Evolutionary conservation across 2,329 filamentous ascomycete genomes (phyloP), one percentile per base, ranked within the genome.

Genomic region (Clonostachys chloroleuca): DNA sequence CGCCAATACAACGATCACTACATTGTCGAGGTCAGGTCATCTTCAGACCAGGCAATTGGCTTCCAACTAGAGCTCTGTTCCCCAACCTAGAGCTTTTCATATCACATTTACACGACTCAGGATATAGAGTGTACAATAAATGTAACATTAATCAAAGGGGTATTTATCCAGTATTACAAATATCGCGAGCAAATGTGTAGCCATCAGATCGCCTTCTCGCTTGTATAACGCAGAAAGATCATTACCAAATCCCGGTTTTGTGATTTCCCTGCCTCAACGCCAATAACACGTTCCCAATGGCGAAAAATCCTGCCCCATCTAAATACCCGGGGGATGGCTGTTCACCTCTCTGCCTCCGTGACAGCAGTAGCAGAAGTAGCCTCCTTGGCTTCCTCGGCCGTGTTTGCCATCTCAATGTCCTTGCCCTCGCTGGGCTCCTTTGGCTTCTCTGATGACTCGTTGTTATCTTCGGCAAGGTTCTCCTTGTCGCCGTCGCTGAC

Each of bases 401-500:
- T 50, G 7, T 64, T 60, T 41, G 49, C 51, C 65, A 65, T 65
- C n/a, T 62, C 59, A 7, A 63, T 58, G 34, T 67, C 64, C 49
- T 60, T 58, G 12, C 44, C 40, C 12, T 53, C 51, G 16, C 51
- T 49, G 9, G 45, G 41, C 2, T 48, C 43, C n/a, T 45, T 52
- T 37, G 54, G 43, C 13, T 40, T 42, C 12, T 43, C 45, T 20
- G 49, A 47, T 17, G 46, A 42, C 45, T 46, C 46, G 14, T 50
- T 49, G 44, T 53, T 49, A 13, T 50, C 49, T 45, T 54, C 49
- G 12, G 50, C 54, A 1, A 48, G 52, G 49, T 79, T 78, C 58
- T 77, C 74, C 59, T 77, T 79, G 43, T 78, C 68, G 1, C 66
- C 66, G 37, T 72, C 65, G 37, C 59, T 66, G 8, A 53, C 52